Percentiles rank a stretch among this genome's conserved stretches.
Conservation (phyloP, 192 early-diverging fungal species). For the Glomus cerebriforme region DNA sequence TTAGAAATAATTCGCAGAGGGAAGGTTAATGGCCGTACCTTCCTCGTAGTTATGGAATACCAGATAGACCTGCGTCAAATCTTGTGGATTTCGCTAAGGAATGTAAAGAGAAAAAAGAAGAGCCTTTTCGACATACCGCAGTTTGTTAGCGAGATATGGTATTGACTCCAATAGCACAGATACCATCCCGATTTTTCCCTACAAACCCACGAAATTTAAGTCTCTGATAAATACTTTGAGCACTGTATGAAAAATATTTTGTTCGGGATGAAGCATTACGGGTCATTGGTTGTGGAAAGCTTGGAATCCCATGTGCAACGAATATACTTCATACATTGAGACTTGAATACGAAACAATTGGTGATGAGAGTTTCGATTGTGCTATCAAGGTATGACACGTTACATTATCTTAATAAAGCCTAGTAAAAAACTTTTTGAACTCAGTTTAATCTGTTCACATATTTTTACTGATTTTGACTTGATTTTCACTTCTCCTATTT, state of each 20-base stretch:
- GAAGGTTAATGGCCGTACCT: too few species aligned
- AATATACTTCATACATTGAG: slow-evolving; percentile 1
- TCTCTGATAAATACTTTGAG: slow-evolving; percentile 1
- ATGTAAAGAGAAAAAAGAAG: background rate
- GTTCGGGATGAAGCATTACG: slow-evolving; percentile 9
- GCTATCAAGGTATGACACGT: background rate
- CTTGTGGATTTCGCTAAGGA: background rate
- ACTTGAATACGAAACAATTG: background rate
- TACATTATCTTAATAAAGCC: too few species aligned
- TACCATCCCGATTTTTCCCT: slow-evolving; percentile 2
- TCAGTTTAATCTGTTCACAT: too few species aligned
- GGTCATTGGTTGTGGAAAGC: slow-evolving; percentile 17
- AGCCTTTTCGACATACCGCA: too few species aligned
- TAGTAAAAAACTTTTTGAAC: too few species aligned
- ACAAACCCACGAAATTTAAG: slow-evolving; percentile 17
- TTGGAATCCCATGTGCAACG: slow-evolving; percentile 12
- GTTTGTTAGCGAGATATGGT: background rate
- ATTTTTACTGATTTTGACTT: too few species aligned
- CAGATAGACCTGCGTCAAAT: background rate
- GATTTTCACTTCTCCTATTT: too few species aligned
- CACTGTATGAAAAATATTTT: slow-evolving; percentile 7
- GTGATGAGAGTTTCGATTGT: background rate
- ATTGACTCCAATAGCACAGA: slow-evolving; percentile 1
- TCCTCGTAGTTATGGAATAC: too few species aligned
- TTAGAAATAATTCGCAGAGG: too few species aligned